Percentiles rank a stretch among this genome's conserved stretches.
These are phyloP conservation scores for Erythrophleum ivorense DNA, from an alignment of 331 rosid species.

Conservation along the genomic window DNA sequence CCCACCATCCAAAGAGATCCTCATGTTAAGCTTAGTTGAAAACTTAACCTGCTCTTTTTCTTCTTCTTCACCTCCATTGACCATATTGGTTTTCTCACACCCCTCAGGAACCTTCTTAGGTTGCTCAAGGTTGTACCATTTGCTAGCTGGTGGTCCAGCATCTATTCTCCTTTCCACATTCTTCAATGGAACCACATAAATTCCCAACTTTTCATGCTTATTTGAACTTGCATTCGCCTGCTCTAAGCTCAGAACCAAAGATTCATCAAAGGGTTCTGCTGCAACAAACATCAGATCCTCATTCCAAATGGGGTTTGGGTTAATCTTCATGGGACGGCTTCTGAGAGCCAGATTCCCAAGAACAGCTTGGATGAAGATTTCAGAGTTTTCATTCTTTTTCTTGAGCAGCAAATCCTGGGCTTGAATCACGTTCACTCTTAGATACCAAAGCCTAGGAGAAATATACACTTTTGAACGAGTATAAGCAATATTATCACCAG, in stretches of 20 bases:
- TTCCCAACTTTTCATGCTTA: conserved; percentile 47
- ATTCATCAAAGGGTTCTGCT: conserved; percentile 55
- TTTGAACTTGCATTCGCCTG: conserved; percentile 29
- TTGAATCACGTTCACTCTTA: conserved; percentile 57
- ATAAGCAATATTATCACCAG: conserved; percentile 41
- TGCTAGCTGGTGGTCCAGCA: conserved; percentile 30
- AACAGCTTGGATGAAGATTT: conserved; percentile 43
- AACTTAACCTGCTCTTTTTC: conserved; percentile 31
- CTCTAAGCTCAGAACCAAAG: conserved; percentile 50
- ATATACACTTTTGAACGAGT: conserved; percentile 44
- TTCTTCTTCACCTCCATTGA: neutral
- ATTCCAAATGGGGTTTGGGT: conserved; percentile 51
- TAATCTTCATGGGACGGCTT: conserved; percentile 35
- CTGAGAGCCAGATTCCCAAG: conserved; percentile 45
- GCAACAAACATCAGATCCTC: conserved; percentile 62
- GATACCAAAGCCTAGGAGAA: conserved; percentile 60
- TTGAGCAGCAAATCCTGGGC: conserved; percentile 45
- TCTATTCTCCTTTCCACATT: conserved; percentile 43
- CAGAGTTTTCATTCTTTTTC: conserved; percentile 21
- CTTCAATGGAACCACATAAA: conserved; percentile 41
- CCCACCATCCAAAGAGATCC: conserved; percentile 58
- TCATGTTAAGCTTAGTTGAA: conserved; percentile 42
- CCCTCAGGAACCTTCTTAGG: conserved; percentile 18
- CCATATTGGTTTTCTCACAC: conserved; percentile 19
- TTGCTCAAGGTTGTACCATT: conserved; percentile 47